Conservation (phyloP, 768 basidiomycete species). For the Suillus alpinus region DNA sequence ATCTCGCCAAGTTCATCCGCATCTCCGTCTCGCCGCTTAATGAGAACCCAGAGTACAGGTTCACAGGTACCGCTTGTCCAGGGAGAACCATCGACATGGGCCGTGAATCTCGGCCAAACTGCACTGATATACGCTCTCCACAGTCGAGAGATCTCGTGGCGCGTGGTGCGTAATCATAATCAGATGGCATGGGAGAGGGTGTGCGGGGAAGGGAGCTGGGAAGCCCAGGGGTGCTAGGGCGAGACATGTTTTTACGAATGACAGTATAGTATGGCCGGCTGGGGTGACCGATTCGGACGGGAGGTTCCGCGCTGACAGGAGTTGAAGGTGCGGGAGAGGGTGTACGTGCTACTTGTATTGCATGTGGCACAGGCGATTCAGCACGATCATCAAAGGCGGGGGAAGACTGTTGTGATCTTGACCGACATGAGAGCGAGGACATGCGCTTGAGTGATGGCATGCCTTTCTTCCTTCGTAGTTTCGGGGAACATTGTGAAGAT, state of each 20-base stretch:
- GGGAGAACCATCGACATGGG: constrained; percentile 29
- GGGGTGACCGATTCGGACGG: constrained; percentile 47
- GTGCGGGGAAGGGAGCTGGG: constrained; percentile 24
- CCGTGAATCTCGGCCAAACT: constrained; percentile 19
- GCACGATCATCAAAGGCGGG: constrained; percentile 18
- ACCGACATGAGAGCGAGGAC: constrained; percentile 21
- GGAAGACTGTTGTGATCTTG: constrained; percentile 19
- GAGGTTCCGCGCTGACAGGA: constrained; percentile 19
- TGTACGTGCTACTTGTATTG: constrained; percentile 18
- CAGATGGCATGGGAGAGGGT: constrained; percentile 24
- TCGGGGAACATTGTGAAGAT: constrained; percentile 26
- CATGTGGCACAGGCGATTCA: constrained; percentile 8
- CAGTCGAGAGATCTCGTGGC: constrained; percentile 34
- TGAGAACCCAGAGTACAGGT: constrained; percentile 41
- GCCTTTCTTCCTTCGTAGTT: constrained; percentile 39
- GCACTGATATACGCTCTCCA: constrained; percentile 17
- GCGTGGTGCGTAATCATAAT: constrained; percentile 20
- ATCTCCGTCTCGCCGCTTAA: constrained; percentile 60
- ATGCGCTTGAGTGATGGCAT: constrained; percentile 30
- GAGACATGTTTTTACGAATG: constrained; percentile 48
- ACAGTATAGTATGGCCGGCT: constrained; percentile 53
- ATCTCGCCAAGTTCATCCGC: constrained; percentile 50
- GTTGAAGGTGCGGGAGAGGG: constrained; percentile 19
- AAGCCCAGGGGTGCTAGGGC: constrained; percentile 34
- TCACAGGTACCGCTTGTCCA: constrained; percentile 17